phyloP scores from a whole-genome alignment of 371 early-diverging fungal species.

The Circinella umbellata region DNA sequence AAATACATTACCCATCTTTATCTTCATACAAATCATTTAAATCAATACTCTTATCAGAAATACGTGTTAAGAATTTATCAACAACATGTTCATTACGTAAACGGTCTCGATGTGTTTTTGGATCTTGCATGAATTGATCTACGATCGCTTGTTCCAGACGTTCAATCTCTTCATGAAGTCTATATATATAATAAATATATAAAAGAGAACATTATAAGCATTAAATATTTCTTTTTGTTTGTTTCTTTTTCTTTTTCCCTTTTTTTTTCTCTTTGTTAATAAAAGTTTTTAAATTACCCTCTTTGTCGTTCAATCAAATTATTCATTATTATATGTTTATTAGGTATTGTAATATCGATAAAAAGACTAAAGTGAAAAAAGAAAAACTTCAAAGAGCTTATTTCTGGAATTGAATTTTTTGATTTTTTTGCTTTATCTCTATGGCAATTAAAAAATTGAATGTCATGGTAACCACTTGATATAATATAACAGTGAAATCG shows the following conservation, averaged over 20 bases:
- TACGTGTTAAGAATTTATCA: constrained; percentile 71
- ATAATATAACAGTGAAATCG: too few relatives aligned
- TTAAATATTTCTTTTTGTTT: too few relatives aligned
- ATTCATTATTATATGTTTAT: constrained; percentile 50
- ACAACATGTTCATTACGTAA: constrained; percentile 87
- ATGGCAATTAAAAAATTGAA: too few relatives aligned
- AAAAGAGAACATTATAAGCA: background rate
- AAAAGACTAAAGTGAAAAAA: background rate
- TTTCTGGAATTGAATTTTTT: too few relatives aligned
- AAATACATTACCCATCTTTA: constrained; percentile 63
- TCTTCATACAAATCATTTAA: constrained; percentile 76
- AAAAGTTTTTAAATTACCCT: constrained; percentile 23
- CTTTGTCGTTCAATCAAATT: constrained; percentile 78
- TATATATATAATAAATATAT: constrained; percentile 19
- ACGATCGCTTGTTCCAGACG: constrained; percentile 90
- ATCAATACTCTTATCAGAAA: constrained; percentile 66
- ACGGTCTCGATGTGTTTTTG: constrained; percentile 81
- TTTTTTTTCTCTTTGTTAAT: background rate
- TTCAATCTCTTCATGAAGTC: constrained; percentile 91
- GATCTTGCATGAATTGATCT: constrained; percentile 75
- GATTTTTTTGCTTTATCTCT: too few relatives aligned
- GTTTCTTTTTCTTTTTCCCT: background rate
- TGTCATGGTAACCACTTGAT: too few relatives aligned
- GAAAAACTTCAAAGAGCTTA: background rate
- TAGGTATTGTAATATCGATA: too few relatives aligned